A percentile compares a stretch with the other conserved stretches of the same genome.
Evolutionary conservation across 2,329 filamentous ascomycete species (phyloP).

Genomic region (Aspergillus amoenus): DNA sequence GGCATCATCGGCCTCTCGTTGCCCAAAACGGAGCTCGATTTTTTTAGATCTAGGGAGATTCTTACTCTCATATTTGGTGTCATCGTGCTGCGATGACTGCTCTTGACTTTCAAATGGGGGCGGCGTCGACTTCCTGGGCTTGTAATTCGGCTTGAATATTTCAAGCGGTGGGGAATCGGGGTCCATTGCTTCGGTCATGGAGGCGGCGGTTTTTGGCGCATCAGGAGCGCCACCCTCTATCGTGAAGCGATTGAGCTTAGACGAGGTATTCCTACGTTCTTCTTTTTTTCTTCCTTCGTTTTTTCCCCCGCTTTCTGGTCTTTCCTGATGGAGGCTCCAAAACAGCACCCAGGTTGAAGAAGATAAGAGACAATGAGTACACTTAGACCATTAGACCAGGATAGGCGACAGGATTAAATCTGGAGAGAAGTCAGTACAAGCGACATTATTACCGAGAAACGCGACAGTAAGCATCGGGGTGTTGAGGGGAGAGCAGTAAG

Average conservation of each 20-base stretch:
- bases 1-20: conserved; percentile 57
- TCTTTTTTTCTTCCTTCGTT: conserved; percentile 4
- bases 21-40: background rate
- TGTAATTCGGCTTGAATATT: conserved; percentile 31
- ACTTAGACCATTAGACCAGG: conserved; percentile 9
- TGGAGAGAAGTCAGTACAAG: background rate
- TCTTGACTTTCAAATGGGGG: conserved; percentile 35
- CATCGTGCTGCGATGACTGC: conserved; percentile 20
- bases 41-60: conserved; percentile 29
- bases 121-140: conserved; percentile 24
- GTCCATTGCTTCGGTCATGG: conserved; percentile 41
- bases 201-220: conserved; percentile 30
- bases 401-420: background rate
- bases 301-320: conserved; percentile 2
- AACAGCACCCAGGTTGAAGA: conserved; percentile 1
- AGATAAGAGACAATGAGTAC: background rate
- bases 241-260: background rate
- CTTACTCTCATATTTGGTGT: conserved; percentile 18
- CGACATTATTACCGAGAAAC: background rate
- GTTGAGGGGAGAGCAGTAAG: background rate
- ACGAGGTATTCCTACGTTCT: background rate
- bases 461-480: background rate
- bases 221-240: conserved; percentile 24
- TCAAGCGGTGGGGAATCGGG: conserved; percentile 39
- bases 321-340: conserved; percentile 2